A percentile compares a stretch with the other conserved stretches of the same genome.
These are phyloP conservation scores for Apocynum venetum DNA, from an alignment of 257 asterid genomes.

Conservation along the genomic window DNA sequence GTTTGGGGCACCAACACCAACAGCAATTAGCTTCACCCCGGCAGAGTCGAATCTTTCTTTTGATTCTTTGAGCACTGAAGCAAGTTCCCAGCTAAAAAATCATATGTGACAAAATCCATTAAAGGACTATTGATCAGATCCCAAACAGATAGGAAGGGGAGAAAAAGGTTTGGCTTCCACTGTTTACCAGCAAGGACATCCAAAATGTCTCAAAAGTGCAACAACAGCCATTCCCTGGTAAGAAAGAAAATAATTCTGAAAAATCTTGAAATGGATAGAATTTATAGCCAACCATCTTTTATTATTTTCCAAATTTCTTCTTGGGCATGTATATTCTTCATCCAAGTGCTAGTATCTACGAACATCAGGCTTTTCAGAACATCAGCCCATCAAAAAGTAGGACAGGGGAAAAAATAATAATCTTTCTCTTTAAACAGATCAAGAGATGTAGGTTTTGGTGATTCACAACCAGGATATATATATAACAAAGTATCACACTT, in stretches of 20 bases:
- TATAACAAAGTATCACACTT: neutral
- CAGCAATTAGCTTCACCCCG: constrained; percentile 81
- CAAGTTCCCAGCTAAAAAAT: constrained; percentile 81
- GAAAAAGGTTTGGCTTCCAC: neutral
- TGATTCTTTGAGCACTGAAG: constrained; percentile 58
- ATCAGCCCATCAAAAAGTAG: neutral
- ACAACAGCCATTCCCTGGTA: constrained; percentile 80
- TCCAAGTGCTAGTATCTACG: neutral
- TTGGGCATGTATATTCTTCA: neutral
- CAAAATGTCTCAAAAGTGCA: constrained; percentile 90
- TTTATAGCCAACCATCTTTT: neutral
- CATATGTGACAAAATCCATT: constrained; percentile 6
- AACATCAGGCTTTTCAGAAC: neutral
- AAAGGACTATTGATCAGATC: neutral
- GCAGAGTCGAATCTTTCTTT: constrained; percentile 63
- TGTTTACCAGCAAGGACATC: constrained; percentile 83
- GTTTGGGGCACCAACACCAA: constrained; percentile 87
- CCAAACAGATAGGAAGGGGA: neutral
- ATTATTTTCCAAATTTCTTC: neutral
- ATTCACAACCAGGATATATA: neutral
- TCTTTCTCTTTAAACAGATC: neutral
- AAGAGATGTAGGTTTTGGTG: neutral
- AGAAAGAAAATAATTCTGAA: neutral
- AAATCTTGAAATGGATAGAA: neutral
- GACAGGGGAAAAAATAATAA: neutral